These are phyloP conservation scores for Forsythia suspensa DNA, from an alignment of 257 asterid genomes.

Conservation along the genomic window DNA sequence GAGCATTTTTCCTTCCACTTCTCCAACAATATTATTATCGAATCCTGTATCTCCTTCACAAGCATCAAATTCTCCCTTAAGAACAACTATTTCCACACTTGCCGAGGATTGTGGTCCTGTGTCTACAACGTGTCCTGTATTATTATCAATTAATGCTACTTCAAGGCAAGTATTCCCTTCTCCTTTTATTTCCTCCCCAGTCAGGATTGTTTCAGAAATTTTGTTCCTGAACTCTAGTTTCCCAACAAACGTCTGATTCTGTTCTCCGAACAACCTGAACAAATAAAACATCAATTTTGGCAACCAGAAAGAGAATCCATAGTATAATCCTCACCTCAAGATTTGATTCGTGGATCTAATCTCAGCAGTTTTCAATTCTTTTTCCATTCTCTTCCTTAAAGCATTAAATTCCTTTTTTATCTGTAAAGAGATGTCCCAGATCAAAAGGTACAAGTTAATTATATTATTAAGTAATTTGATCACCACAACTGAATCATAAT, in stretches of 20 bases:
- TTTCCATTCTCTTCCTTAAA: too few species aligned
- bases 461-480: too few species aligned
- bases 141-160: conserved; percentile 38
- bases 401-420: too few species aligned
- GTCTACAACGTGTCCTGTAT: conserved; percentile 31
- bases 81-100: conserved; percentile 37
- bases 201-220: conserved; percentile 29
- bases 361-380: too few species aligned
- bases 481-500: too few species aligned
- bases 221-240: conserved; percentile 34
- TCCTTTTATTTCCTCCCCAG: conserved; percentile 44
- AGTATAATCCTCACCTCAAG: too few species aligned
- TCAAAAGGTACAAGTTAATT: too few species aligned
- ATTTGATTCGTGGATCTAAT: too few species aligned
- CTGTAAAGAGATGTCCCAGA: too few species aligned
- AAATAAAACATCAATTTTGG: not conserved
- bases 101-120: conserved; percentile 43
- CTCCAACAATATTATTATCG: conserved; percentile 9
- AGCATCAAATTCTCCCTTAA: conserved; percentile 29
- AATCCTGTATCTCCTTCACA: conserved; percentile 31
- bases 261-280: conserved; percentile 25
- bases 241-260: conserved; percentile 19
- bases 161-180: conserved; percentile 26
- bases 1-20: conserved; percentile 30
- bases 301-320: too few species aligned